Evolutionary conservation across 306 rosid species (phyloP), one percentile per base, ranked within the genome.

Genomic region (Boehmeria nivea): DNA sequence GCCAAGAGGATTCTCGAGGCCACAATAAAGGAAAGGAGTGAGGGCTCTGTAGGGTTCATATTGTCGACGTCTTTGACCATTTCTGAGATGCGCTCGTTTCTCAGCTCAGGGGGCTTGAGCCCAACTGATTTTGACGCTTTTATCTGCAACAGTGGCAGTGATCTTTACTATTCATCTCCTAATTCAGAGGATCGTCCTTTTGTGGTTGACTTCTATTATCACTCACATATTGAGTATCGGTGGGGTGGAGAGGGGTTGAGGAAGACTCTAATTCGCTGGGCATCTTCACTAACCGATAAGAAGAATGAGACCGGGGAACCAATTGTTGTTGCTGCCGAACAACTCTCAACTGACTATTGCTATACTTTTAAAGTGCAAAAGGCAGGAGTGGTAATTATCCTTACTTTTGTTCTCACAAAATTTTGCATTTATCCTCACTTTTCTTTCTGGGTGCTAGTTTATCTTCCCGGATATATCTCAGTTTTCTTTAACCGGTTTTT

Each of bases 231-330:
- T 26, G 99, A 93, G 65, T 81, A 85, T 65, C 93, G 86, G 46
- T 93, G 99, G 99, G 99, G 99, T 18, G 96, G 96, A 70, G 99
- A 93, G 72, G 99, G 99, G 24, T 74, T 93, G 74, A 85, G 99
- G 71, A 93, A 93, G 78, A 83, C 95, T 43, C 70, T 93, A 60
- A 67, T 93, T 62, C 95, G 96, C 34, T 93, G 96, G 96, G 95
- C 86, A 50, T 31, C 72, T 58, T 79, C 95, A 34, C 43, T 80
- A 44, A 71, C 72, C 57, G 87, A 78, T 57, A 87, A 66, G 77
- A 82, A 76, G 81, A 43, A 66, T 63, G 81, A 47, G 43, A 69
- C 25, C 23, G 71, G 15, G 14, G 86, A 75, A 63, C 84, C 81
- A 54, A 64, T 83, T 65, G 83, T 87, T 62, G 50, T 67, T 65